Evolutionary conservation across 257 asterid genomes (phyloP).

Genomic region (Osmanthus fragrans): DNA sequence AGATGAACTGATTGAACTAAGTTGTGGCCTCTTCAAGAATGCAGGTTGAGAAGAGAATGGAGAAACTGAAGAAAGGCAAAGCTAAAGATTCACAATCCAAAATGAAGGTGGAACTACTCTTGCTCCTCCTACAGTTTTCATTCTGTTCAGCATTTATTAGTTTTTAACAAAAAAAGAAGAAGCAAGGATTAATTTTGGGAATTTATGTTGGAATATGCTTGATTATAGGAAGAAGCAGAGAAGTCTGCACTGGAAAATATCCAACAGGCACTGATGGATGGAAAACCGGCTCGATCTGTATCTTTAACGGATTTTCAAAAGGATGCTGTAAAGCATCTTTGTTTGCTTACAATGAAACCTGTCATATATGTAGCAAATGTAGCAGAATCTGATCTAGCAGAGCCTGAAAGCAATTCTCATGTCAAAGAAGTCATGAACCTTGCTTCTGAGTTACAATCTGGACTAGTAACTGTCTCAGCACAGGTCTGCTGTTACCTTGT

Average conservation of each 20-base stretch:
- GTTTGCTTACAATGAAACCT: slow-evolving; percentile 96
- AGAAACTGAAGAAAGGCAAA: slow-evolving; percentile 86
- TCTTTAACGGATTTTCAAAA: slow-evolving; percentile 71
- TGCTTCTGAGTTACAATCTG: slow-evolving; percentile 86
- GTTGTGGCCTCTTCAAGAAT: slow-evolving; percentile 51
- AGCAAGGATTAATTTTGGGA: slow-evolving; percentile 7
- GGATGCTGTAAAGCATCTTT: slow-evolving; percentile 83
- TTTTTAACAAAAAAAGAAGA: not conserved
- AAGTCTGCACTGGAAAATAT: slow-evolving; percentile 82
- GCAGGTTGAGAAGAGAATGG: slow-evolving; percentile 98
- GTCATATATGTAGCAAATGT: slow-evolving; percentile 92
- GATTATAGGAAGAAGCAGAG: slow-evolving; percentile 92
- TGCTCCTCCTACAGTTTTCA: slow-evolving; percentile 17
- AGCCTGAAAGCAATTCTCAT: slow-evolving; percentile 66
- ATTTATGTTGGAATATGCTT: slow-evolving; percentile 22
- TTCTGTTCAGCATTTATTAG: slow-evolving; percentile 11
- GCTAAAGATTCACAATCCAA: slow-evolving; percentile 78
- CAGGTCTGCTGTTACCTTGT: slow-evolving; percentile 60
- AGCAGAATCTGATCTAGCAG: slow-evolving; percentile 93
- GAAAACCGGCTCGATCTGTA: slow-evolving; percentile 95
- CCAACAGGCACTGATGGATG: slow-evolving; percentile 73
- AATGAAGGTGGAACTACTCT: slow-evolving; percentile 55
- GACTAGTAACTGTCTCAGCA: slow-evolving; percentile 86
- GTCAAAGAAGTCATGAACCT: slow-evolving; percentile 71
- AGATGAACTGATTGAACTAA: slow-evolving; percentile 37